Base-by-base conservation (phyloP, 768 basidiomycete genomes). In the Aureoboletus auriporus region DNA sequence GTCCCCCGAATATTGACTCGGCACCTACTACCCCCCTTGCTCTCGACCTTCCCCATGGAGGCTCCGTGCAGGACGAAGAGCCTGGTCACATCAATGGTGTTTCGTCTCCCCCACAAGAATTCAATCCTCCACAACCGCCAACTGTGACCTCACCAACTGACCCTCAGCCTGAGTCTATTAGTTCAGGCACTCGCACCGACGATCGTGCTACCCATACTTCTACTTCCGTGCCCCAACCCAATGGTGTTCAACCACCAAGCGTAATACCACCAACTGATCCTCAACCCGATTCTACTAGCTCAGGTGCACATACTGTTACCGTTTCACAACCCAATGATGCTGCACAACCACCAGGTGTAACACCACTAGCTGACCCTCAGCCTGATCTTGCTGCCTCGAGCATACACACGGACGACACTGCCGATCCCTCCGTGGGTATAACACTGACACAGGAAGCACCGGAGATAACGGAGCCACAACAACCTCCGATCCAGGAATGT, bases 1-100 rank as follows among this genome's bases (percentile, higher is more conserved):
- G 20, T 23, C 55, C 77, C 12, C 75, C 78, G 14, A 23, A 23
- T 23, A 23, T 23, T 23, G 72, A 69, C 11, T 74, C 73, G 12
- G 71, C 75, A 5, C 46, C 0, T 27, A 42, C 31, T 37, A 8
- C 39, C 12, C 3, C 26, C 17, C 26, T 34, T 20, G 8, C 42
- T 29, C 28, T 34, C 13, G 50, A 50, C 17, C n/a, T 30, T 16
- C 16, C 37, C 26, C 17, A n/a, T 28, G 49, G 4, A 8, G 28
- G 1, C 27, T 38, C 39, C 13, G n/a, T 31, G 12, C 49, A 36
- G 23, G 17, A 20, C 1, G 42, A 49, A 23, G 60, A 55, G 33
- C 16, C 16, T 36, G 28, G 16, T 6, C 37, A 36, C 33, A 30
- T 33, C 9, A 4, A 16, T 13, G 26, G 23, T 17, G 8, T 6